Evolutionary conservation across 225 moss, liverwort and hornwort species (phyloP).

Genomic region (Sphagnum contortum): DNA sequence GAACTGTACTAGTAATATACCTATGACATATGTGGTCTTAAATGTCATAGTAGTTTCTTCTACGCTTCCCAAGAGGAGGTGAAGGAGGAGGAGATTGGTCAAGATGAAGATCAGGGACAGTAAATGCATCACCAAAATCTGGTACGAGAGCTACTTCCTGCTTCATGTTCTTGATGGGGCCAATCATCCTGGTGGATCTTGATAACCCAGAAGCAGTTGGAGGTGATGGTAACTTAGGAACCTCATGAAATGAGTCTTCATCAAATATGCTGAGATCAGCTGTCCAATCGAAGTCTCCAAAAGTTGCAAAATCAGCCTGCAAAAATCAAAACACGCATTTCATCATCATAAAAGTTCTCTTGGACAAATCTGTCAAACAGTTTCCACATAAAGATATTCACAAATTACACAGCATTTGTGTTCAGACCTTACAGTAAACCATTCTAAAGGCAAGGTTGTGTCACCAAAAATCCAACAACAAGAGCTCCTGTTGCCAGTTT

Average conservation of each 20-base stretch:
- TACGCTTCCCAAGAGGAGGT: conserved; percentile 46
- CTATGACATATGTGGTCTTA: not conserved
- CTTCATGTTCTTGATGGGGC: conserved; percentile 53
- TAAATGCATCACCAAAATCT: conserved; percentile 67
- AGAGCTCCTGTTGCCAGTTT: not conserved
- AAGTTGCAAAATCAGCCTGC: conserved; percentile 72
- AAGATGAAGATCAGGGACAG: conserved; percentile 80
- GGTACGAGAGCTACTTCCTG: conserved; percentile 52
- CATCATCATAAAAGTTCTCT: too few species aligned
- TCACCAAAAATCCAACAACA: not conserved
- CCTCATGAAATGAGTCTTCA: conserved; percentile 80
- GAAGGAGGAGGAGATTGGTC: conserved; percentile 38
- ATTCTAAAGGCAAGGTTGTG: not conserved
- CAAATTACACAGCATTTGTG: not conserved
- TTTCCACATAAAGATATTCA: too few species aligned
- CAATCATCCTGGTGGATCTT: conserved; percentile 20
- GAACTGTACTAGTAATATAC: too few species aligned
- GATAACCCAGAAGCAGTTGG: conserved; percentile 16
- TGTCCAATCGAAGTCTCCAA: conserved; percentile 85
- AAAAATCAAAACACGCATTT: not conserved
- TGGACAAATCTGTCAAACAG: not conserved
- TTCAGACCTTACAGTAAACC: not conserved
- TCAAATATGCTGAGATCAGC: conserved; percentile 82
- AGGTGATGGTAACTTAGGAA: conserved; percentile 61
- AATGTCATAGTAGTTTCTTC: conserved; percentile 25